Base-by-base conservation (phyloP, 2,329 filamentous ascomycete species). In the Aspergillus neoniger region DNA sequence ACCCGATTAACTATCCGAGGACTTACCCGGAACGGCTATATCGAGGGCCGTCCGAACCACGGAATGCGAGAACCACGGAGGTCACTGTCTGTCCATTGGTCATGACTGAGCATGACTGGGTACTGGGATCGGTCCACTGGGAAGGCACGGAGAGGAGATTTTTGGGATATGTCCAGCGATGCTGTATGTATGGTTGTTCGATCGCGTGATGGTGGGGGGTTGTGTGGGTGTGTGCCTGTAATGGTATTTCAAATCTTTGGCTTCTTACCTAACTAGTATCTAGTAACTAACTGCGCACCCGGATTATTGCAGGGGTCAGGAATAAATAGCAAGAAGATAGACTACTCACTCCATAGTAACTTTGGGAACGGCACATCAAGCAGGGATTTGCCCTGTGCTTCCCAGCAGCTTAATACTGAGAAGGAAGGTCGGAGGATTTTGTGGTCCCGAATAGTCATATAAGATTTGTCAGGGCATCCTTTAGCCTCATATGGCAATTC, bases 1-100 rank as follows among this genome's bases (percentile, higher is more conserved):
- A 44, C 53, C 53, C 53, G 53, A 55, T 55, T 47, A 55, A 47
- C 53, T 55, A 55, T 55, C 53, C 53, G 52, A 15, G 17, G 39
- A 36, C 28, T 52, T 38, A 36, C 50, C 50, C 50, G 32, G 32
- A 52, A 38, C n/a, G 17, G 50, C 14, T 10, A n/a, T 14, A 12
- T 32, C 30, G 9, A 28, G 43, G 14, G 6, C 28, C 30, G 36
- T 52, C 49, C 17, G 49, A 36, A 32, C 49, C 49, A 52, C 28
- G 19, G 19, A 39, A 44, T 41, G 32, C 32, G 50, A 21, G 32
- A 53, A 36, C 50, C 21, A 15, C 19, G 25, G 32, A 53, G 36
- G 17, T 17, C 28, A 30, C 9, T n/a, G 51, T 38, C 32, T 36
- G 12, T 12, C 32, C 32, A 36, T 14, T 36, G 32, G 41, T 44